Evolutionary conservation across 306 rosid species (phyloP), one percentile per base, ranked within the genome.

Genomic region (Psophocarpus tetragonolobus): DNA sequence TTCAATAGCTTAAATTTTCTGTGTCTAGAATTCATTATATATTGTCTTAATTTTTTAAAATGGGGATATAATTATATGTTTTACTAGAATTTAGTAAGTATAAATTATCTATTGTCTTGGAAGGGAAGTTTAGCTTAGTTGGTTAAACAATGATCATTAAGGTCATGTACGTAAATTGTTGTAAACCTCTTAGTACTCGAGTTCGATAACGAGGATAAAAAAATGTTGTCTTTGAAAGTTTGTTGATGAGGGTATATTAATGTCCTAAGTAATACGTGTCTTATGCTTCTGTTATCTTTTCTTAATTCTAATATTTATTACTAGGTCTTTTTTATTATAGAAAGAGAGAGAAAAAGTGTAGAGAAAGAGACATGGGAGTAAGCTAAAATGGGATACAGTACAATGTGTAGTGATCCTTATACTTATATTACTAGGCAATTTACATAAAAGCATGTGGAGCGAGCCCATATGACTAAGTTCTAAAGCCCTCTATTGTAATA

Each of bases 171-270:
- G n/a, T n/a, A n/a, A n/a, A n/a, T n/a, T n/a, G n/a, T n/a, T n/a
- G n/a, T n/a, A n/a, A n/a, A n/a, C n/a, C n/a, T n/a, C n/a, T n/a
- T n/a, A n/a, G n/a, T n/a, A n/a, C n/a, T n/a, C n/a, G n/a, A n/a
- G n/a, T n/a, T n/a, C n/a, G n/a, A n/a, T n/a, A n/a, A n/a, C n/a
- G n/a, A n/a, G n/a, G n/a, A n/a, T n/a, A n/a, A n/a, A n/a, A n/a
- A n/a, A n/a, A n/a, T n/a, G n/a, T 41, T 24, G 29, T 74, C 58
- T 24, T 74, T 30, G 39, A 54, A 76, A 77, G 27, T 32, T 62
- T 32, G 26, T 62, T 15, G 33, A 17, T 7, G 8, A 62, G 44
- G 68, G 13, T 61, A n/a, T 14, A 61, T 61, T 61, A 61, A 3
- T 61, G 68, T 61, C 38, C 68, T 32, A 23, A 30, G 68, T 33